Conservation (phyloP, 805 yeast genomes). For the Lipomyces sp. region DNA sequence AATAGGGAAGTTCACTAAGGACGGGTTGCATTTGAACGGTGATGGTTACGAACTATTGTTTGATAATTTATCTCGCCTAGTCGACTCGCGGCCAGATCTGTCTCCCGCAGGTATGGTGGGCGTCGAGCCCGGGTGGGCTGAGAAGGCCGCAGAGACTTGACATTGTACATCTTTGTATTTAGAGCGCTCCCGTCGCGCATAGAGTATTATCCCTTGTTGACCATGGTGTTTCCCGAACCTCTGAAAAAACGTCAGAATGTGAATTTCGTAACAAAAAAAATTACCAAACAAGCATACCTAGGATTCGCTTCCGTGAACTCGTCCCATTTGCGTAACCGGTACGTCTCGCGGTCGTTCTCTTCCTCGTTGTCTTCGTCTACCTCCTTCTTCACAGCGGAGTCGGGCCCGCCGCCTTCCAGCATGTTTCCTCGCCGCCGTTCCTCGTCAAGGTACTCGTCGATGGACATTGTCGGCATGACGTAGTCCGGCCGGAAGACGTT, state of each 20-base stretch:
- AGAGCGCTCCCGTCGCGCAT: too few relatives aligned
- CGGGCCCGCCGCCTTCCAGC: slow-evolving; percentile 37
- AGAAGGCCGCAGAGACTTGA: slow-evolving; percentile 4
- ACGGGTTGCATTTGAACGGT: slow-evolving; percentile 33
- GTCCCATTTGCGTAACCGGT: slow-evolving; percentile 85
- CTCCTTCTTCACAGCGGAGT: slow-evolving; percentile 42
- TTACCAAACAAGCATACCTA: too few relatives aligned
- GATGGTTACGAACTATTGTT: slow-evolving; percentile 27
- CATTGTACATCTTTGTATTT: background rate
- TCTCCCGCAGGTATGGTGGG: slow-evolving; percentile 16
- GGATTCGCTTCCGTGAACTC: slow-evolving; percentile 84
- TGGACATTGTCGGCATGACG: slow-evolving; percentile 86
- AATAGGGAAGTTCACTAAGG: slow-evolving; percentile 12
- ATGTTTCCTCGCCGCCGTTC: slow-evolving; percentile 85
- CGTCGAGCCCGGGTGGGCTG: slow-evolving; percentile 34
- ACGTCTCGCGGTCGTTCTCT: slow-evolving; percentile 60
- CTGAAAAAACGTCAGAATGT: slow-evolving; percentile 1
- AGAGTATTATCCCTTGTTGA: slow-evolving; percentile 56
- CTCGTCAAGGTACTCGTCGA: slow-evolving; percentile 84
- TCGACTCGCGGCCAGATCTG: slow-evolving; percentile 12
- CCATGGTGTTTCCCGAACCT: slow-evolving; percentile 83
- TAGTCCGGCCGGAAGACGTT: slow-evolving; percentile 91
- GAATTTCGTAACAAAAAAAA: background rate
- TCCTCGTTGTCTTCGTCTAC: slow-evolving; percentile 62
- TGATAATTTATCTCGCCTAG: background rate